These are phyloP conservation scores for Pelargonium citronellum DNA, from an alignment of 441 rosid genomes.

Conservation along the genomic window DNA sequence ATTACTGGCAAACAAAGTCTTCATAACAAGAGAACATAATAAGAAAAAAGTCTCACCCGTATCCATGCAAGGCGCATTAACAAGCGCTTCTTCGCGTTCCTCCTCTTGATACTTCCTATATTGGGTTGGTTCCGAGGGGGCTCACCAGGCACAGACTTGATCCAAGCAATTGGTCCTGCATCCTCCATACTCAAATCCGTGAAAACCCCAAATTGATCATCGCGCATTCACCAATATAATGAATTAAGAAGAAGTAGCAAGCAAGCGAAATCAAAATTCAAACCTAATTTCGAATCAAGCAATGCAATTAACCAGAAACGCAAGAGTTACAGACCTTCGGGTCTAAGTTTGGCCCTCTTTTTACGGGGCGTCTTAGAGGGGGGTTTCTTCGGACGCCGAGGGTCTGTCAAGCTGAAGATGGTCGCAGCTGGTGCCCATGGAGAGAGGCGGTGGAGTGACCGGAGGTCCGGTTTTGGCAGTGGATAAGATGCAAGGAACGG, in stretches of 20 bases:
- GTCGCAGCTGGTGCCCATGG: conserved; percentile 38
- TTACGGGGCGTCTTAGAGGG: conserved; percentile 66
- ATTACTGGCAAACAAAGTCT: too few species aligned
- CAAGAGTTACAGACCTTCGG: conserved; percentile 36
- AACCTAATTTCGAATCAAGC: not conserved
- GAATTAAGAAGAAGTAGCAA: not conserved
- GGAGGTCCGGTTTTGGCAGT: conserved; percentile 25
- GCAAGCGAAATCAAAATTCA: not conserved
- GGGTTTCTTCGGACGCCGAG: conserved; percentile 64
- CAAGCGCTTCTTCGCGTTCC: conserved; percentile 77
- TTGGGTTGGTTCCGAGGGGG: conserved; percentile 77
- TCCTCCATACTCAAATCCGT: conserved; percentile 1
- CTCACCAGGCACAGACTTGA: conserved; percentile 59
- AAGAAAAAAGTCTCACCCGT: conserved; percentile 31
- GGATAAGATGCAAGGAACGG: conserved; percentile 23
- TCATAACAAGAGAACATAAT: not conserved
- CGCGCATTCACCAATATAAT: not conserved
- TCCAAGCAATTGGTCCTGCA: conserved; percentile 90
- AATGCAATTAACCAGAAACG: not conserved
- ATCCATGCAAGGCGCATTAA: conserved; percentile 57
- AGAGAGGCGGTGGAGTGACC: conserved; percentile 15
- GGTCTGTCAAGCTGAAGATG: conserved; percentile 50
- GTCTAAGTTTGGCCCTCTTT: conserved; percentile 54
- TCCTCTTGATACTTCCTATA: conserved; percentile 68
- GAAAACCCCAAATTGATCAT: conserved; percentile 13